A percentile compares a stretch with the other conserved stretches of the same genome.
phyloP scores from a whole-genome alignment of 2,329 filamentous ascomycete genomes.

The Sordariomycetes sp. region DNA sequence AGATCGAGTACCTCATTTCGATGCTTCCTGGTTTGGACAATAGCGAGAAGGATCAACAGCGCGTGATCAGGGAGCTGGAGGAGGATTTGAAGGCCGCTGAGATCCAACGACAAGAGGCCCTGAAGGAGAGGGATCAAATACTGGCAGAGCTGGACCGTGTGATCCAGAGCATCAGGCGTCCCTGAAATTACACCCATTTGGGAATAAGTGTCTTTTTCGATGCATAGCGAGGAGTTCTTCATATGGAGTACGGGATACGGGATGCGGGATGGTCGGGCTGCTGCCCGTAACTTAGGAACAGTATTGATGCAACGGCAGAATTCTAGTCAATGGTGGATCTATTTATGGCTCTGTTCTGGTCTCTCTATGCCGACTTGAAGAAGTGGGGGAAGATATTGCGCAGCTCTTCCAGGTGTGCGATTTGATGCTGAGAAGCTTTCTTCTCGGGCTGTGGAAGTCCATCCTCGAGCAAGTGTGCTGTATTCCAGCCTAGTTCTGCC shows the following conservation, averaged over 20 bases:
- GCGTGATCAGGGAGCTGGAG: conserved; percentile 55
- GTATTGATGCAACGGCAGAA: too few relatives aligned
- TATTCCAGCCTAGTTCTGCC: conserved; percentile 74
- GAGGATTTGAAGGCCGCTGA: conserved; percentile 56
- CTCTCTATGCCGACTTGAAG: conserved; percentile 52
- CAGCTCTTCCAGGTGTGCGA: conserved; percentile 68
- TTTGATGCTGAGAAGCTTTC: conserved; percentile 64
- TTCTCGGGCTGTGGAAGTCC: conserved; percentile 52
- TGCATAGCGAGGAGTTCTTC: conserved; percentile 18
- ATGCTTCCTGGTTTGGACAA: conserved; percentile 69
- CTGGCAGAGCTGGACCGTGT: conserved; percentile 51
- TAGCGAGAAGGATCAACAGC: conserved; percentile 68
- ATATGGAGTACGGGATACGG: too few relatives aligned
- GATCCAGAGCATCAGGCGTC: conserved; percentile 49
- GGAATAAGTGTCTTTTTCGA: not conserved
- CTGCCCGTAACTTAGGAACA: too few relatives aligned
- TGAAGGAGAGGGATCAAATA: conserved; percentile 55
- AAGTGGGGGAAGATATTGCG: conserved; percentile 71
- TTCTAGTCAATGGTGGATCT: too few relatives aligned
- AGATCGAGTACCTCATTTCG: conserved; percentile 71
- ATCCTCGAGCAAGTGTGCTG: conserved; percentile 77
- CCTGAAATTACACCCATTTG: conserved; percentile 25
- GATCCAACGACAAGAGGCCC: conserved; percentile 50
- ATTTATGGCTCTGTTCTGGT: not conserved
- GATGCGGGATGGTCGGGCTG: too few relatives aligned